phyloP scores from a whole-genome alignment of 352 stramenopile genomes.

The Phytophthora cryptogea region DNA sequence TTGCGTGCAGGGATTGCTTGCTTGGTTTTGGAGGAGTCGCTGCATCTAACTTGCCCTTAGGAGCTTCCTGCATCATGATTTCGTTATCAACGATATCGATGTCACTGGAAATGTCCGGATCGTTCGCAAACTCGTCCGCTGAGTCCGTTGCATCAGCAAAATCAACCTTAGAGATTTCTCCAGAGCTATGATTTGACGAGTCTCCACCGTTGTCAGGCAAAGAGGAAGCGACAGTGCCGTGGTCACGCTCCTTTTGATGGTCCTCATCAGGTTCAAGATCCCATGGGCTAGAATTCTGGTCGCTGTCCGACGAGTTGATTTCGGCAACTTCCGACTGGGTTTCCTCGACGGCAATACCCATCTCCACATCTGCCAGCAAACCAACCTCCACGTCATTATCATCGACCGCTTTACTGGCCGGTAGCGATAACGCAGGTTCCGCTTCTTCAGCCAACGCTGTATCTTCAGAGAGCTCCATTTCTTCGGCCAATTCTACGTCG shows the following conservation, averaged over 20 bases:
- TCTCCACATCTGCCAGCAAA: constrained; percentile 41
- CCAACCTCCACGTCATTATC: constrained; percentile 39
- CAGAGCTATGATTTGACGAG: constrained; percentile 11
- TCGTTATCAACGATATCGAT: constrained; percentile 61
- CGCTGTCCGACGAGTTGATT: constrained; percentile 10
- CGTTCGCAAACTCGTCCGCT: constrained; percentile 44
- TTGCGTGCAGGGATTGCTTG: constrained; percentile 56
- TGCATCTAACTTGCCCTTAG: constrained; percentile 39
- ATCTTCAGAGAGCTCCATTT: constrained; percentile 14
- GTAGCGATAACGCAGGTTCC: constrained; percentile 17
- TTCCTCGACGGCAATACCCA: constrained; percentile 38
- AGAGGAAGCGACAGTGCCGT: constrained; percentile 8
- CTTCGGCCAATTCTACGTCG: constrained; percentile 21
- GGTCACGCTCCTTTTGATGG: constrained; percentile 12
- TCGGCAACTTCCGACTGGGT: constrained; percentile 26
- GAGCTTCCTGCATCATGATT: constrained; percentile 48
- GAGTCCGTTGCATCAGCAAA: constrained; percentile 36
- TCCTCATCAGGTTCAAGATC: constrained; percentile 36
- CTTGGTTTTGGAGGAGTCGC: constrained; percentile 35
- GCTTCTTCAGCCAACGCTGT: constrained; percentile 15
- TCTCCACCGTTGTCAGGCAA: constrained; percentile 4
- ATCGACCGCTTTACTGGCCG: constrained; percentile 11
- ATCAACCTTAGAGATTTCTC: constrained; percentile 28
- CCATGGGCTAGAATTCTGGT: constrained; percentile 30
- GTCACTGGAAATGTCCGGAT: constrained; percentile 56